A percentile compares a stretch with the other conserved stretches of the same genome.
Evolutionary conservation across 192 early-diverging fungal species (phyloP).

Genomic region (Diversispora epigaea): DNA sequence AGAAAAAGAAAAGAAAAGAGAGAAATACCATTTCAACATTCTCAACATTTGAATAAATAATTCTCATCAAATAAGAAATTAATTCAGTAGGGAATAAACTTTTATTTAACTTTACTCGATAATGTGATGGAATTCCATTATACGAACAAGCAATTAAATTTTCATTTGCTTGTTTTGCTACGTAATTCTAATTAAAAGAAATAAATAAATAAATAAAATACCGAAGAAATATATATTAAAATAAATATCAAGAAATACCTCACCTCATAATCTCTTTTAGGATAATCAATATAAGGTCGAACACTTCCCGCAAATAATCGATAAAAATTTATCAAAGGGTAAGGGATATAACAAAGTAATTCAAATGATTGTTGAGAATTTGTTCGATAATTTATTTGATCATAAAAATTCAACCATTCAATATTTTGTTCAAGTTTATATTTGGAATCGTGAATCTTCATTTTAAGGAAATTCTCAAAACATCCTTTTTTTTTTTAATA

Average conservation of each 20-base stretch:
- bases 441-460: constrained; percentile 76
- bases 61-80: constrained; percentile 64
- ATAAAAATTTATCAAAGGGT: constrained; percentile 73
- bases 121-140: constrained; percentile 47
- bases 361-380: constrained; percentile 51
- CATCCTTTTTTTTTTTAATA: no score
- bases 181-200: constrained; percentile 37
- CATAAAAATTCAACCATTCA: constrained; percentile 84
- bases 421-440: constrained; percentile 64
- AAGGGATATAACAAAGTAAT: constrained; percentile 67
- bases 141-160: constrained; percentile 53
- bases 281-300: constrained; percentile 66
- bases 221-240: constrained; percentile 11
- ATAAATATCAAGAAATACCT: not conserved
- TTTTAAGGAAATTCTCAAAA: constrained; percentile 85
- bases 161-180: constrained; percentile 52
- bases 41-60: constrained; percentile 74
- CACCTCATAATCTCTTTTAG: constrained; percentile 76
- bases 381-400: constrained; percentile 59
- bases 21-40: constrained; percentile 58
- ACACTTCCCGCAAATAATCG: constrained; percentile 73
- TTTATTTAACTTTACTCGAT: constrained; percentile 52
- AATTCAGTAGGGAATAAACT: constrained; percentile 56
- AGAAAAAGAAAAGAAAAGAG: no score
- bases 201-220: not conserved